phyloP scores from a whole-genome alignment of 2,329 filamentous ascomycete species.

The Cladophialophora chaetospira region DNA sequence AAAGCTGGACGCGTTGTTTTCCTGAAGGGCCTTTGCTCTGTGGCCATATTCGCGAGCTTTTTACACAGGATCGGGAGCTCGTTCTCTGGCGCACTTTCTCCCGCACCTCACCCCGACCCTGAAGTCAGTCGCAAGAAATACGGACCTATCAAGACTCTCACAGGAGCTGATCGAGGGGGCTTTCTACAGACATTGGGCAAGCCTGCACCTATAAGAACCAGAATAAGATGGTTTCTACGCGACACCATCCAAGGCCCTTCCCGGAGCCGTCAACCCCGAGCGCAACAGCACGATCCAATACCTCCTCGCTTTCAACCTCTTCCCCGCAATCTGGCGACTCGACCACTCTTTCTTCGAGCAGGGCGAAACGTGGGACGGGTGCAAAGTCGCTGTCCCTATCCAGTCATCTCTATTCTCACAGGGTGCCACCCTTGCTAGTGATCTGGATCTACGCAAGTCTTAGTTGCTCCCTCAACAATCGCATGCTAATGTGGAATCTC shows the following conservation, averaged over 20 bases:
- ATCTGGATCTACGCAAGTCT: slow-evolving; percentile 73
- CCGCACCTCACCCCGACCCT: too few species aligned
- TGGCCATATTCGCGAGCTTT: too few species aligned
- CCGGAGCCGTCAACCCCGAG: slow-evolving; percentile 38
- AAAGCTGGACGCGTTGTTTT: not conserved
- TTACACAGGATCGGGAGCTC: too few species aligned
- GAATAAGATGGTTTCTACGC: slow-evolving; percentile 57
- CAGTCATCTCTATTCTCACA: slow-evolving; percentile 56
- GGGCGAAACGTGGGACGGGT: slow-evolving; percentile 31
- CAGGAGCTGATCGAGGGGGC: not conserved
- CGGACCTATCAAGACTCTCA: not conserved
- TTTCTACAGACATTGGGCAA: not conserved
- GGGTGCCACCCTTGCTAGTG: slow-evolving; percentile 61
- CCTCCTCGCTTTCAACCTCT: slow-evolving; percentile 30
- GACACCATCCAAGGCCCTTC: slow-evolving; percentile 56
- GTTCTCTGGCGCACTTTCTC: too few species aligned
- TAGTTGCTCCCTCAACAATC: too few species aligned
- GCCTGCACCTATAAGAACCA: not conserved
- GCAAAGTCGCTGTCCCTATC: slow-evolving; percentile 16
- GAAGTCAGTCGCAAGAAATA: not conserved
- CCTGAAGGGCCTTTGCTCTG: too few species aligned
- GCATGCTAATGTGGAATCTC: too few species aligned
- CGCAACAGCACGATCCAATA: slow-evolving; percentile 19
- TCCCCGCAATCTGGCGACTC: slow-evolving; percentile 9
- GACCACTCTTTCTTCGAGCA: slow-evolving; percentile 12